Evolutionary conservation across 75 land plant species (phyloP), one percentile per base, ranked within the genome.

Genomic region (Picea glauca): DNA sequence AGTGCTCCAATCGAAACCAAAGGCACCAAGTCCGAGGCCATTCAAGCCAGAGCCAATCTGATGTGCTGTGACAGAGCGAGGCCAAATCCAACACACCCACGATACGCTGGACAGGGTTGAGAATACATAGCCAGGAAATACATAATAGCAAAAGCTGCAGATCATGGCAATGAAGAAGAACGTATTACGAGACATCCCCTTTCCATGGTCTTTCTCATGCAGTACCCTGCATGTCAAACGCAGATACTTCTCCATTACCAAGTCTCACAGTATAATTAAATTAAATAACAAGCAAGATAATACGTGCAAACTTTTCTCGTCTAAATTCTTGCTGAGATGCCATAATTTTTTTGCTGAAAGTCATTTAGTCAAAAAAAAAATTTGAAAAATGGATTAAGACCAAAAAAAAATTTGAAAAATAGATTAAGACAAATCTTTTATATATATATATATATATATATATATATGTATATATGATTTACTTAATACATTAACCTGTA

Each of bases 1-100:
- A 0, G 81, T 81, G 30, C 93, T 12, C 96, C 96, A 93, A 78
- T 93, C 96, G 20, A 91, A 83, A 1, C 88, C 80, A 2, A 93
- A 64, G 66, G 96, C 87, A 6, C 93, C 96, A 31, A 93, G 33
- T 9, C 96, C 93, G 17, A 93, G 88, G 60, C 96, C 96, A 9
- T 54, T 76, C 81, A 91, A 67, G 54, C 96, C 96, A 23, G 96
- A 93, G 5, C 96, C 96, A 31, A 93, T 43, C 81, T 93, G 96
- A 66, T 93, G 93, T 20, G 96, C 91, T 2, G 89, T 88, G 54
- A 93, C 91, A 0, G 95, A 21, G 90, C 93, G 78, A 91, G 89
- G 35, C 91, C 87, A 76, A 88, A 78, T 0, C 96, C 88, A 89
- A 76, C 96, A 93, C 9, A 91, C 87, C 89, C 87, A 89, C 62